Conservation (phyloP, 116 monocot species). For the Phalaenopsis hybrid region DNA sequence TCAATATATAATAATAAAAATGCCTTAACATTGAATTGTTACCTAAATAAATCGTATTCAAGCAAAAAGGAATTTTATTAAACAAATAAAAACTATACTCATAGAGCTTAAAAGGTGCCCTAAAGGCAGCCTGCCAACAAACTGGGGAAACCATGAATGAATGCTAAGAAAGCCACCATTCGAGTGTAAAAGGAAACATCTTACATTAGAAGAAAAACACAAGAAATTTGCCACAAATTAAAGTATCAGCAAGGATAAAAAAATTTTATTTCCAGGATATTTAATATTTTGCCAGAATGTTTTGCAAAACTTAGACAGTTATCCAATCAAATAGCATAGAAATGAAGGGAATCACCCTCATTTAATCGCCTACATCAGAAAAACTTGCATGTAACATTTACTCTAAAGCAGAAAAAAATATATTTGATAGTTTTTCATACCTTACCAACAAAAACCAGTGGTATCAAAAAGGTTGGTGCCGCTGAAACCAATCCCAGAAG, state of each 20-base stretch:
- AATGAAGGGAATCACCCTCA: not conserved
- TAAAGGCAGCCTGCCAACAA: not conserved
- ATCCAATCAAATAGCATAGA: not conserved
- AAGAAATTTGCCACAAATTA: not conserved
- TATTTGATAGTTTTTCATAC: conserved; percentile 20
- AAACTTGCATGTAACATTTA: not conserved
- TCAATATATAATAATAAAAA: not conserved
- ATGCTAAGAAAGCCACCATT: not conserved
- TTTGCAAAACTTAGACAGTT: not conserved
- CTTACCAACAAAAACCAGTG: conserved; percentile 80
- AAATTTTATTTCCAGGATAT: not conserved
- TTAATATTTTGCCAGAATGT: not conserved
- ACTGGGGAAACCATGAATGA: not conserved
- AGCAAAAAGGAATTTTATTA: not conserved
- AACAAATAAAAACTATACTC: not conserved
- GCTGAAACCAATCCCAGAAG: conserved; percentile 77
- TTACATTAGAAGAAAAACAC: not conserved
- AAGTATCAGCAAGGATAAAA: not conserved
- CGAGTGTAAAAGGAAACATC: not conserved
- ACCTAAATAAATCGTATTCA: not conserved
- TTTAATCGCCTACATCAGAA: not conserved
- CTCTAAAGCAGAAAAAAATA: not conserved
- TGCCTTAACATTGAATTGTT: not conserved
- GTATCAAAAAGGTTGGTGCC: conserved; percentile 61
- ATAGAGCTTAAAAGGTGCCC: not conserved